These are phyloP conservation scores for Chloranthus sessilifolius DNA, from an alignment of 164 flowering plant species.

Conservation along the genomic window DNA sequence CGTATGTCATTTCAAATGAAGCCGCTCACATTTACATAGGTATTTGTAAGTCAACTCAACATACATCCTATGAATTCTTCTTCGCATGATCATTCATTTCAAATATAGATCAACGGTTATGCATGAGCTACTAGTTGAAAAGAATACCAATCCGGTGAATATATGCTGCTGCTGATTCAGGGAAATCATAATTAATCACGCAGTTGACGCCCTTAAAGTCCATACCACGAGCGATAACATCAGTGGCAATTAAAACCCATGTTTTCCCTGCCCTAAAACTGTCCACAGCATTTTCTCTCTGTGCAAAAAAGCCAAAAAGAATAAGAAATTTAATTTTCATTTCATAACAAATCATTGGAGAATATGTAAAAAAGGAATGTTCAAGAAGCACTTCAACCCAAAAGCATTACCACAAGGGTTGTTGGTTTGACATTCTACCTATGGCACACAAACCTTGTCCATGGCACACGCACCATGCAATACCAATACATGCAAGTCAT, in stretches of 20 bases:
- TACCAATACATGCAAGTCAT: too few species aligned
- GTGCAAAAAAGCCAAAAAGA: conserved; percentile 18
- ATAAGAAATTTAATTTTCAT: not conserved
- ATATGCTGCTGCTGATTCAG: conserved; percentile 85
- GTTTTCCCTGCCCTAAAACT: conserved; percentile 90
- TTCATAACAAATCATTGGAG: conserved; percentile 3
- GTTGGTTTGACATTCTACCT: too few species aligned
- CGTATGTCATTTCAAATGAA: too few species aligned
- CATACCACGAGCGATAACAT: conserved; percentile 95
- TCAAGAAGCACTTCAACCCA: not conserved
- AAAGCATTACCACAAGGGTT: not conserved
- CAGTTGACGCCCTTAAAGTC: conserved; percentile 96
- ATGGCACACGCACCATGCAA: too few species aligned
- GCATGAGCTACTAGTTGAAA: too few species aligned
- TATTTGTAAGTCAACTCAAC: too few species aligned
- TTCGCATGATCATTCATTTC: too few species aligned
- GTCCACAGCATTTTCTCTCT: conserved; percentile 89
- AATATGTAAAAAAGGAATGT: not conserved
- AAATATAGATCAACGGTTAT: too few species aligned
- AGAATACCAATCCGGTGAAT: conserved; percentile 98
- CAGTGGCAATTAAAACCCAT: conserved; percentile 96
- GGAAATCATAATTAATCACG: conserved; percentile 94
- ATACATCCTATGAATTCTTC: too few species aligned
- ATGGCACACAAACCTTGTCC: too few species aligned
- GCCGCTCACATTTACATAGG: too few species aligned